These are phyloP conservation scores for Debaryomyces prosopidis DNA, from an alignment of 805 yeast genomes.

Conservation along the genomic window DNA sequence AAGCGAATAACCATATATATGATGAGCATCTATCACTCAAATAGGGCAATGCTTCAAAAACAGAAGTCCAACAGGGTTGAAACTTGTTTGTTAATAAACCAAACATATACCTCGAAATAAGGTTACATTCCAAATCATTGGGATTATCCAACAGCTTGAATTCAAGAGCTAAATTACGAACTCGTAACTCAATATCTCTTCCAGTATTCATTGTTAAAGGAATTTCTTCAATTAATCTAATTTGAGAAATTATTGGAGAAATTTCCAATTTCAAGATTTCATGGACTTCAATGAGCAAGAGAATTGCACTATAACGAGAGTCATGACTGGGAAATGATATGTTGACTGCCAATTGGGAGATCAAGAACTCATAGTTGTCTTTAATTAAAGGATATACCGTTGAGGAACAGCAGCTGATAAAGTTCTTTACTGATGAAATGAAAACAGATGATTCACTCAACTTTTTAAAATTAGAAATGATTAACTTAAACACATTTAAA, in stretches of 20 bases:
- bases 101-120: conserved; percentile 37
- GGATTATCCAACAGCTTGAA: conserved; percentile 29
- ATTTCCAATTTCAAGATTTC: conserved; percentile 20
- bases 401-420: conserved; percentile 15
- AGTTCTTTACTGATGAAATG: conserved; percentile 32
- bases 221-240: conserved; percentile 64
- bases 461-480: conserved; percentile 16
- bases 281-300: conserved; percentile 39
- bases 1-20: conserved; percentile 57
- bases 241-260: conserved; percentile 47
- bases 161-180: conserved; percentile 55
- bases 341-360: conserved; percentile 23
- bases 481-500: background rate
- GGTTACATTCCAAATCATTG: conserved; percentile 14
- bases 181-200: conserved; percentile 71
- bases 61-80: conserved; percentile 85
- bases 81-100: conserved; percentile 77
- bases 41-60: conserved; percentile 56
- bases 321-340: conserved; percentile 51
- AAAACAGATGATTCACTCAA: conserved; percentile 37
- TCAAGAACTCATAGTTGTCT: conserved; percentile 11
- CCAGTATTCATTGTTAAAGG: conserved; percentile 70
- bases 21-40: conserved; percentile 32
- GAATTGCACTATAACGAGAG: conserved; percentile 52
- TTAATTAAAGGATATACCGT: background rate